Conservation (phyloP, 306 rosid genomes). For the Delonix regia region DNA sequence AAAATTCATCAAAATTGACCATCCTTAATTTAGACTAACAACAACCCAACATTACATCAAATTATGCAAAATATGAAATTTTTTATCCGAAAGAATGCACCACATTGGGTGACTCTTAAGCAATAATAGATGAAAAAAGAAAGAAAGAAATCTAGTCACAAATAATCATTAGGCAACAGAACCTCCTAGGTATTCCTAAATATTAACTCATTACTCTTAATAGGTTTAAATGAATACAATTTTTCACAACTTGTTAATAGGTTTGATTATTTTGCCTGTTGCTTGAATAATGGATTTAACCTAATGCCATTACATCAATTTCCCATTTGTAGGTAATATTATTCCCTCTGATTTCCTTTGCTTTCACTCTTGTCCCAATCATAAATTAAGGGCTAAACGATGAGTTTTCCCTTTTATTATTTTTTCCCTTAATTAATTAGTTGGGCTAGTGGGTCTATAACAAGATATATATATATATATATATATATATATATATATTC, state of each 20-base stretch:
- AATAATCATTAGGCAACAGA: conserved; percentile 34
- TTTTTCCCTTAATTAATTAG: background rate
- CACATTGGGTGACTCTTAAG: conserved; percentile 14
- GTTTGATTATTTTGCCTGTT: conserved; percentile 24
- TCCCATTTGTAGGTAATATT: background rate
- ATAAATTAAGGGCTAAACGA: background rate
- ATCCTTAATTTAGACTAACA: background rate
- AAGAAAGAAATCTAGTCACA: background rate
- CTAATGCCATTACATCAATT: conserved; percentile 31
- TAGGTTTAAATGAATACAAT: conserved; percentile 6
- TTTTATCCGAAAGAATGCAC: conserved; percentile 12
- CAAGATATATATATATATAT: too few species aligned
- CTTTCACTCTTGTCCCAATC: background rate
- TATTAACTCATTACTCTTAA: conserved; percentile 33
- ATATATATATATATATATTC: too few species aligned
- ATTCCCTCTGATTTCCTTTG: background rate
- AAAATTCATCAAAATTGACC: conserved; percentile 24
- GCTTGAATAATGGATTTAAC: conserved; percentile 48
- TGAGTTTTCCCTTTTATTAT: background rate
- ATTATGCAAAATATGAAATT: conserved; percentile 13
- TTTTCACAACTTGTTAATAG: background rate
- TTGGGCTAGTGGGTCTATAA: background rate
- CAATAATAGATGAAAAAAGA: conserved; percentile 3
- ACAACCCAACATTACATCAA: background rate
- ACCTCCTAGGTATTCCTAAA: conserved; percentile 32